A percentile compares a stretch with the other conserved stretches of the same genome.
These are phyloP conservation scores for Stipa capillata DNA, from an alignment of 176 grass and related monocot genomes.

Conservation along the genomic window DNA sequence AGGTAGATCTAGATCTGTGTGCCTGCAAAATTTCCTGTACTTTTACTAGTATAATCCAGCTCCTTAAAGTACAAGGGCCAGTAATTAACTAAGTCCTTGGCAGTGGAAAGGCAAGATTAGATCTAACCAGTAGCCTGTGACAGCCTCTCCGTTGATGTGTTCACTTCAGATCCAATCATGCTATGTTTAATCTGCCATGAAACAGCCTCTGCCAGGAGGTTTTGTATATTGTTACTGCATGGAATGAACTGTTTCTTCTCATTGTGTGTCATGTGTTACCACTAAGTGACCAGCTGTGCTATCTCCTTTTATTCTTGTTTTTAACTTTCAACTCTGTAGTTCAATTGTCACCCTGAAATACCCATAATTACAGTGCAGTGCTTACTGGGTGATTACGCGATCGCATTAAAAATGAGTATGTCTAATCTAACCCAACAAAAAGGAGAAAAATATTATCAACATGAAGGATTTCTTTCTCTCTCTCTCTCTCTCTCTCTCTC, in stretches of 20 bases:
- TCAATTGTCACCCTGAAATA: constrained; percentile 41
- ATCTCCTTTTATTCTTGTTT: constrained; percentile 32
- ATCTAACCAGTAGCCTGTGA: constrained; percentile 49
- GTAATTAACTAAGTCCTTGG: constrained; percentile 26
- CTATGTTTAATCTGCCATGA: constrained; percentile 32
- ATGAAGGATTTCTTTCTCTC: neutral
- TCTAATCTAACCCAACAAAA: neutral
- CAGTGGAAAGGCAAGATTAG: constrained; percentile 54
- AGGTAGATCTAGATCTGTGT: constrained; percentile 61
- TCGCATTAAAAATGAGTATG: neutral
- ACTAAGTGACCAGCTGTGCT: constrained; percentile 34
- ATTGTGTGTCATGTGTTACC: constrained; percentile 37
- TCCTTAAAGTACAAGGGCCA: constrained; percentile 35
- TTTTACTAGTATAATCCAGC: constrained; percentile 34
- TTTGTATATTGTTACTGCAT: constrained; percentile 46
- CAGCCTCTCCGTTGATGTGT: constrained; percentile 25
- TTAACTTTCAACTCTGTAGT: constrained; percentile 30
- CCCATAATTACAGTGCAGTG: constrained; percentile 17
- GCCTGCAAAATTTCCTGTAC: constrained; percentile 51
- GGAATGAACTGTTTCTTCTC: constrained; percentile 46
- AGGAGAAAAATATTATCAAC: neutral
- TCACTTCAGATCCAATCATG: constrained; percentile 43
- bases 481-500: neutral
- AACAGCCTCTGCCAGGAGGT: constrained; percentile 35
- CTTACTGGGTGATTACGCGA: constrained; percentile 1